Percentiles rank a stretch among this genome's conserved stretches.
Conservation (phyloP, 805 yeast genomes). For the Wickerhamiella sorbophila region DNA sequence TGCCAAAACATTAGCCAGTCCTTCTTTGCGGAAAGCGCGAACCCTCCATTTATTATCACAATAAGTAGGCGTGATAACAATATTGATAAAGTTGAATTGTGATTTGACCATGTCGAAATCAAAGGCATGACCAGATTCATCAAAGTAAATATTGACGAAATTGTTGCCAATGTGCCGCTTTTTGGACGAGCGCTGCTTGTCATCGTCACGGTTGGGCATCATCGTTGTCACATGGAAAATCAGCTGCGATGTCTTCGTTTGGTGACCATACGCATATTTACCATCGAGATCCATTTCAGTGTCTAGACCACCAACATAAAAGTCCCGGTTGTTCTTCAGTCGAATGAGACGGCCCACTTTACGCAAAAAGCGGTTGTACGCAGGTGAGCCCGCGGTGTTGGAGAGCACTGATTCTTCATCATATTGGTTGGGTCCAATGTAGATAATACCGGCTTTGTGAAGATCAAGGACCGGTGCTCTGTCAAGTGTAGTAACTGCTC, state of each 20-base stretch:
- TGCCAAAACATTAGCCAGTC: constrained; percentile 65
- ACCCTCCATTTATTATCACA: constrained; percentile 35
- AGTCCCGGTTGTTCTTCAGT: constrained; percentile 38
- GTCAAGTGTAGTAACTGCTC: constrained; percentile 53
- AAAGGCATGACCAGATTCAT: constrained; percentile 56
- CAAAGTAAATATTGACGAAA: constrained; percentile 66
- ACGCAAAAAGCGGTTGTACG: constrained; percentile 44
- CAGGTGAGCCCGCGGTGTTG: constrained; percentile 47
- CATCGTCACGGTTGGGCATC: constrained; percentile 47
- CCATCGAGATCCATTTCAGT: constrained; percentile 60
- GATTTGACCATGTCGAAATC: constrained; percentile 56
- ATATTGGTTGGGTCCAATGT: constrained; percentile 54
- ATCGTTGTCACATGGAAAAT: constrained; percentile 69
- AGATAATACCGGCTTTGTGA: constrained; percentile 65
- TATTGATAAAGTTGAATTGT: constrained; percentile 71
- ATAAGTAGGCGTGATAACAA: constrained; percentile 51
- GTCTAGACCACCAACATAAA: constrained; percentile 71
- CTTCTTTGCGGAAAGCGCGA: constrained; percentile 46
- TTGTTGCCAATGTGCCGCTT: constrained; percentile 81
- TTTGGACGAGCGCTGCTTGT: constrained; percentile 37
- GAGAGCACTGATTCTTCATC: constrained; percentile 49
- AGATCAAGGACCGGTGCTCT: constrained; percentile 64
- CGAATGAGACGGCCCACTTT: constrained; percentile 47
- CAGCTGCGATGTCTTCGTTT: constrained; percentile 53
- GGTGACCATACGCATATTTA: constrained; percentile 57